Evolutionary conservation across 495 filamentous ascomycete genomes (phyloP).

Genomic region (Daldinia vernicosa): DNA sequence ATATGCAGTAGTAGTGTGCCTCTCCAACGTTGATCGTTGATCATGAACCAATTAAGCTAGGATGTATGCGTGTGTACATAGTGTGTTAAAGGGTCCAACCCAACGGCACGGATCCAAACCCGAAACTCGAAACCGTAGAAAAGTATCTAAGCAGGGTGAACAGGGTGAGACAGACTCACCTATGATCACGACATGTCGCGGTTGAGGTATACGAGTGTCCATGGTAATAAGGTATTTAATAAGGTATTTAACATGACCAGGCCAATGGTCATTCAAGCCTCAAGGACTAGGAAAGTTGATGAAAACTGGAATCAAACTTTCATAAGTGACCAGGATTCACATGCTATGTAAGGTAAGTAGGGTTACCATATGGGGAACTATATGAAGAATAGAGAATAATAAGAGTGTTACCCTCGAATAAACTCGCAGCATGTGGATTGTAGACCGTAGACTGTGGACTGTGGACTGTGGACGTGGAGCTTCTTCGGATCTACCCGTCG

Average conservation of each 20-base stretch:
- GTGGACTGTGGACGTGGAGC: not conserved
- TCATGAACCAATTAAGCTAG: slow-evolving; percentile 12
- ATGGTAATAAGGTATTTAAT: slow-evolving; percentile 42
- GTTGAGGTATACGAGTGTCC: slow-evolving; percentile 46
- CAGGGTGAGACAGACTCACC: slow-evolving; percentile 57
- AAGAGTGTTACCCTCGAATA: slow-evolving; percentile 22
- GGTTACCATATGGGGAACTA: not conserved
- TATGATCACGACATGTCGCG: slow-evolving; percentile 73
- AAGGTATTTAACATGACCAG: slow-evolving; percentile 45
- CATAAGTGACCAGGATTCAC: slow-evolving; percentile 11
- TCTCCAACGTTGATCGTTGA: slow-evolving; percentile 39
- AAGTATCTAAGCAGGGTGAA: not conserved
- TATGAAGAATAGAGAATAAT: slow-evolving; percentile 7
- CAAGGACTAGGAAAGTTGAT: not conserved
- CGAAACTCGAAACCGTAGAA: not conserved
- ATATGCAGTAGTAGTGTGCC: slow-evolving; percentile 4
- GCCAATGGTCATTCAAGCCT: not conserved
- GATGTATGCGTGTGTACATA: not conserved
- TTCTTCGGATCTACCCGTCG: slow-evolving; percentile 34
- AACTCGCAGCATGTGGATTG: not conserved
- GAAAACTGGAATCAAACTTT: not conserved
- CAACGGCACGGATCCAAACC: slow-evolving; percentile 6
- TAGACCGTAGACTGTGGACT: no score
- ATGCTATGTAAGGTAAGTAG: slow-evolving; percentile 2
- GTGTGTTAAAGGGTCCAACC: not conserved